Base-by-base conservation (phyloP, 176 grass and related monocot species). In the Guadua angustifolia region DNA sequence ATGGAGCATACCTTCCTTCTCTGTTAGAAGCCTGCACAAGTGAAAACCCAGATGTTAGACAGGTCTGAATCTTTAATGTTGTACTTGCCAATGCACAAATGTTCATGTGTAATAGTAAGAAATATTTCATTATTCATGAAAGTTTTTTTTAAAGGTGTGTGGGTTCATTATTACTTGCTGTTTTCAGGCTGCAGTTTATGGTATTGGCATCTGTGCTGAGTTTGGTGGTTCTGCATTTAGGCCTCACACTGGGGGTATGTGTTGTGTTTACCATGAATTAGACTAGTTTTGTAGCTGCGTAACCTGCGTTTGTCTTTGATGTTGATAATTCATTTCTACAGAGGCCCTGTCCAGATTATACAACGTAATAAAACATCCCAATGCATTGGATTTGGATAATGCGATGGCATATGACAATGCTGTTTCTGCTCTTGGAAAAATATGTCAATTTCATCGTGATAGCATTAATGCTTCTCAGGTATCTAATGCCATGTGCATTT, bases 361-460 rank as follows among this genome's bases (percentile, higher is more conserved):
- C 85, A 88, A 85, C 80, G 89, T 94, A 74, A 94, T 94, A 36
- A 83, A 80, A 68, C 89, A 92, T 68, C 87, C 87, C 68, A 87
- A 94, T 92, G 92, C 92, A 6, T 42, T 85, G 74, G 87, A 92
- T 71, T 71, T 87, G 79, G 89, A 94, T 64, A 92, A 94, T 80
- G 89, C 90, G 1, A 94, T 94, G 92, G 89, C 92, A 77, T 92
- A 94, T 73, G 92, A 94, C 52, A 94, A 94, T 90, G 88, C 93
- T 81, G 93, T 94, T 88, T 94, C 93, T 6, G 93, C 93, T 80
- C 89, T 94, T 83, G 93, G 93, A 60, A 94, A 94, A 83, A 89
- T 94, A 90, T 94, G 93, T 9, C 89, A 80, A 21, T 92, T 88
- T 65, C 93, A 92, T 86, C 78, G 75, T 82, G 89, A 94, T 86